Evolutionary conservation across 192 early-diverging fungal species (phyloP), one percentile per base, ranked within the genome.

Genomic region (Backusella morwellensis): DNA sequence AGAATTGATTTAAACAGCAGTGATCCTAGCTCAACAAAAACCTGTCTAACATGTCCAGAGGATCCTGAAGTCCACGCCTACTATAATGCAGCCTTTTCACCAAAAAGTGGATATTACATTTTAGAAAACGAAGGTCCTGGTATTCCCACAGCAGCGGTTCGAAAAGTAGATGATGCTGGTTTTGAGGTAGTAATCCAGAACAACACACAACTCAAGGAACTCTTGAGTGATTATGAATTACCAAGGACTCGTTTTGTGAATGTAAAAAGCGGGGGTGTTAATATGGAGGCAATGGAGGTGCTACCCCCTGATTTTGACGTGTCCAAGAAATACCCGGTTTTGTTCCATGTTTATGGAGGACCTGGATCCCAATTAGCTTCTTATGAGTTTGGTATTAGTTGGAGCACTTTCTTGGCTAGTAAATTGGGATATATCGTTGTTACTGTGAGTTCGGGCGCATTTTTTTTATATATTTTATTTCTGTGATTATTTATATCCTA

Each of bases 301-400:
- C 87, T 92, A 34, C 97, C 96, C 66, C 90, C 92, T 35, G 87
- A 89, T 68, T 97, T 98, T 79, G 89, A 97, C 74, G 78, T 77
- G 23, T 78, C 77, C 19, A 84, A 88, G 50, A 91, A 92, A 75
- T 96, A 99, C 74, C 96, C 96, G 29, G 92, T 98, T 7, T 78
- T 98, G 59, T 92, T 99, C 83, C 85, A 88, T 75, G 91, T 97
- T 19, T 94, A 96, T 80, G 97, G 96, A 35, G 97, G 97, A 4
- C 97, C 97, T 19, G 88, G 88, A 75, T 96, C 95, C 40, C 97
- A 99, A 85, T 77, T 91, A 34, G 93, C 93, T 21, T 86, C 87
- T 50, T 86, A 85, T 6, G 77, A 85, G 54, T 95, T 91, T 75
- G 77, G 78, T n/a, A 72, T 94, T n/a, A 90, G 90, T 78, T 95